Evolutionary conservation across 1,139 yeast genomes (phyloP).

Genomic region (Yamadazyma buinensis): DNA sequence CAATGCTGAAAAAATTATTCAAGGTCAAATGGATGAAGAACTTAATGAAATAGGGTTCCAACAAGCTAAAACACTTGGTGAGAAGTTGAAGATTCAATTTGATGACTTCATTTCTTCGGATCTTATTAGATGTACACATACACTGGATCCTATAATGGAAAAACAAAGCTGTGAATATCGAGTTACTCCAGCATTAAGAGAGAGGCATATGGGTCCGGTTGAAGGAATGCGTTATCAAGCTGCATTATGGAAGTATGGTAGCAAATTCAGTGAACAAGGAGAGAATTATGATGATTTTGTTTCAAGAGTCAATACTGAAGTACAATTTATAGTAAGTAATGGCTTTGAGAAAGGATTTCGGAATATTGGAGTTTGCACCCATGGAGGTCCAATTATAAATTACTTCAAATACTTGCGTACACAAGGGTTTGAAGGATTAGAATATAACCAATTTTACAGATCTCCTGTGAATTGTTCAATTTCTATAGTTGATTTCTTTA

Average conservation of each 20-base stretch:
- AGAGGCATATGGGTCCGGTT: slow-evolving; percentile 70
- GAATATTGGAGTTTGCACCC: slow-evolving; percentile 67
- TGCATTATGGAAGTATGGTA: slow-evolving; percentile 49
- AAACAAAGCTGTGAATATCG: slow-evolving; percentile 21
- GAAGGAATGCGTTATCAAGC: slow-evolving; percentile 72
- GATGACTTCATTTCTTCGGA: slow-evolving; percentile 62
- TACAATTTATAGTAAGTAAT: slow-evolving; percentile 41
- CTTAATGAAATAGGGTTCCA: slow-evolving; percentile 54
- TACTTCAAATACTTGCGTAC: slow-evolving; percentile 46
- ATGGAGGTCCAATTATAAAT: slow-evolving; percentile 81
- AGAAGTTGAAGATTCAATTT: slow-evolving; percentile 36
- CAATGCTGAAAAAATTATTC: slow-evolving; percentile 62
- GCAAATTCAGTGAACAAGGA: slow-evolving; percentile 42
- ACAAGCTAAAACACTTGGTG: slow-evolving; percentile 55
- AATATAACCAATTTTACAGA: slow-evolving; percentile 43
- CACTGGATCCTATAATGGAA: slow-evolving; percentile 38
- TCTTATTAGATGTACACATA: slow-evolving; percentile 55
- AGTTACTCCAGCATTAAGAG: slow-evolving; percentile 52
- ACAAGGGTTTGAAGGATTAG: slow-evolving; percentile 34
- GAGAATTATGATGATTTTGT: slow-evolving; percentile 49
- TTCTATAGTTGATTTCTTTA: slow-evolving; percentile 55
- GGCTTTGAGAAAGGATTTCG: slow-evolving; percentile 29
- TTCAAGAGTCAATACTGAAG: slow-evolving; percentile 46
- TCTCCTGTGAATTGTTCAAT: slow-evolving; percentile 76
- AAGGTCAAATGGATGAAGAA: slow-evolving; percentile 67